These are phyloP conservation scores for Trichosporon asahii DNA, from an alignment of 1,284 basidiomycete species.

Conservation along the genomic window DNA sequence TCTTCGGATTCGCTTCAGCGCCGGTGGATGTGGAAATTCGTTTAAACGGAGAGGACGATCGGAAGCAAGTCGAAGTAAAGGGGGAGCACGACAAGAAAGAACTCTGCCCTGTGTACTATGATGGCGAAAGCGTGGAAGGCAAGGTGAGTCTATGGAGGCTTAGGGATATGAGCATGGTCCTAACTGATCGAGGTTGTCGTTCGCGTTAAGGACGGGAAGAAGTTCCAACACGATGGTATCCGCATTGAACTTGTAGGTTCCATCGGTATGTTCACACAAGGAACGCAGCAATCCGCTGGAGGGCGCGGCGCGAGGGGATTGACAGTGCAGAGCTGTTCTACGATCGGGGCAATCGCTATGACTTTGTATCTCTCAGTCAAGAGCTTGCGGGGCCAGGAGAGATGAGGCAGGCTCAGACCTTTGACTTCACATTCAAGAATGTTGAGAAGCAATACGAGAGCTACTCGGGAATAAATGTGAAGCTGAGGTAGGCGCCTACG, in stretches of 20 bases:
- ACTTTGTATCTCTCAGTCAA: conserved; percentile 92
- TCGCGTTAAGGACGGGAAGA: conserved; percentile 90
- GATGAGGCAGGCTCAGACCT: conserved; percentile 89
- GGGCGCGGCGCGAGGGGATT: not conserved
- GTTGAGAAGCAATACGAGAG: conserved; percentile 99
- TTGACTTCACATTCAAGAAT: conserved; percentile 96
- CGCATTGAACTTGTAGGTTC: conserved; percentile 96
- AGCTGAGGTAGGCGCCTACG: conserved; percentile 66
- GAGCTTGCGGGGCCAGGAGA: conserved; percentile 92
- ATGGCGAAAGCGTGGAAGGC: conserved; percentile 84
- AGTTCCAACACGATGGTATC: conserved; percentile 90
- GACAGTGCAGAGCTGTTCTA: conserved; percentile 72
- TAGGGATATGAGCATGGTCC: not conserved
- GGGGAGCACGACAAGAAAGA: conserved; percentile 72
- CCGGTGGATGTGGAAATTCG: conserved; percentile 90
- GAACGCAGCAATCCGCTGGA: too few species aligned
- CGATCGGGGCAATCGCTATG: conserved; percentile 88
- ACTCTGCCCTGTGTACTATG: conserved; percentile 89
- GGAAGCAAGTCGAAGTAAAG: conserved; percentile 67
- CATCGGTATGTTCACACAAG: conserved; percentile 71
- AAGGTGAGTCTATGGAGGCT: conserved; percentile 60
- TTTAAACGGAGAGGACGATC: conserved; percentile 76
- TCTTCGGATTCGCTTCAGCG: conserved; percentile 73
- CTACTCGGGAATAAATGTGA: conserved; percentile 97
- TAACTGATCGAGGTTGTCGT: conserved; percentile 66